Evolutionary conservation across 305 asterid genomes (phyloP).

Genomic region (Solanum hybrid): DNA sequence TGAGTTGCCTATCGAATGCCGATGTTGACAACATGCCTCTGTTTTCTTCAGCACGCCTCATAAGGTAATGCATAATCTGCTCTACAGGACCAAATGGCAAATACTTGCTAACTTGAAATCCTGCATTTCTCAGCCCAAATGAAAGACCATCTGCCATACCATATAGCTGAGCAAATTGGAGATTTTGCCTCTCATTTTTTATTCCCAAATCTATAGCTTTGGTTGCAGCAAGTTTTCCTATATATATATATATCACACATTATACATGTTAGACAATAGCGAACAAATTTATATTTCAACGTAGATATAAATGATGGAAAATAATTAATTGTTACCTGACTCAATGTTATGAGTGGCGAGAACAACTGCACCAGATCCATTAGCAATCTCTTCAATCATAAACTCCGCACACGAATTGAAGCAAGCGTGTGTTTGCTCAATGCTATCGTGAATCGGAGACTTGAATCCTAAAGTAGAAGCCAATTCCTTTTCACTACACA

Average conservation of each 20-base stretch:
- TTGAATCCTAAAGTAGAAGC: slow-evolving; percentile 33
- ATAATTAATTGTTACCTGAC: slow-evolving; percentile 39
- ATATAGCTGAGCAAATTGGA: slow-evolving; percentile 77
- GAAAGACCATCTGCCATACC: slow-evolving; percentile 79
- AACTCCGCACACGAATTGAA: slow-evolving; percentile 47
- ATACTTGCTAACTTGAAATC: slow-evolving; percentile 69
- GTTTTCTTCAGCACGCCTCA: slow-evolving; percentile 86
- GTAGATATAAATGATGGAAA: background rate
- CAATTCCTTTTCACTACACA: slow-evolving; percentile 39
- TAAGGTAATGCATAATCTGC: slow-evolving; percentile 71
- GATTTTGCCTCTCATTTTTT: slow-evolving; percentile 19
- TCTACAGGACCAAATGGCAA: slow-evolving; percentile 79
- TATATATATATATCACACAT: too few relatives aligned
- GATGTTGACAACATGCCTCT: slow-evolving; percentile 58
- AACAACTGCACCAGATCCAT: slow-evolving; percentile 54
- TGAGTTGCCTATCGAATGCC: slow-evolving; percentile 41
- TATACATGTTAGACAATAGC: too few relatives aligned
- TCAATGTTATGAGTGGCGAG: slow-evolving; percentile 82
- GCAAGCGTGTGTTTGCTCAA: slow-evolving; percentile 47
- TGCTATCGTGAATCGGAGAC: slow-evolving; percentile 54
- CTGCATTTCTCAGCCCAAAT: slow-evolving; percentile 53
- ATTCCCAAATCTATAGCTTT: slow-evolving; percentile 54
- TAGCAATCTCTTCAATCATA: slow-evolving; percentile 48
- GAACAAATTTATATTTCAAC: too few relatives aligned
- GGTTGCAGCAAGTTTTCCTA: slow-evolving; percentile 57